These are phyloP conservation scores for Fusarium tricinctum DNA, from an alignment of 2,329 filamentous ascomycete genomes.

Conservation along the genomic window DNA sequence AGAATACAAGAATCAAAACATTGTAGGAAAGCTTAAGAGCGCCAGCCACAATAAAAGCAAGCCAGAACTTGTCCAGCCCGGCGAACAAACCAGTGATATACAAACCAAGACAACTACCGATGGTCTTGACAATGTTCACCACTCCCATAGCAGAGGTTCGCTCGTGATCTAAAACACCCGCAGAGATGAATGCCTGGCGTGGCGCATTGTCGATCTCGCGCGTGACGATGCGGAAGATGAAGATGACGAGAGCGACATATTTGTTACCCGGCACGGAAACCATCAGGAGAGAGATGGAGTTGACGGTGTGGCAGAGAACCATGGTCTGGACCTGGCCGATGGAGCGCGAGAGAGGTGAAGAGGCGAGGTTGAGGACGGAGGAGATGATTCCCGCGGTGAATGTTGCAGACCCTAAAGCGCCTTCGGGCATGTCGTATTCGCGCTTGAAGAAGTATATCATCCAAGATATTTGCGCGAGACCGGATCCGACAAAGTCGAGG, in stretches of 20 bases:
- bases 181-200: constrained; percentile 41
- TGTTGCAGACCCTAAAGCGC: constrained; percentile 37
- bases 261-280: constrained; percentile 41
- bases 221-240: constrained; percentile 44
- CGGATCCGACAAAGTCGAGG: constrained; percentile 43
- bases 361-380: constrained; percentile 42
- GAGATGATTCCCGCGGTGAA: constrained; percentile 45
- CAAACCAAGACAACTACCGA: constrained; percentile 41
- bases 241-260: constrained; percentile 37
- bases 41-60: constrained; percentile 43
- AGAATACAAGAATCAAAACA: constrained; percentile 42
- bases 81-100: constrained; percentile 42
- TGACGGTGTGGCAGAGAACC: constrained; percentile 44
- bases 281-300: constrained; percentile 39
- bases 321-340: constrained; percentile 45
- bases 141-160: constrained; percentile 46
- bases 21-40: constrained; percentile 39
- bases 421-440: constrained; percentile 44
- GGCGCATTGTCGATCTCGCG: constrained; percentile 44
- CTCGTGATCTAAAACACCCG: constrained; percentile 39
- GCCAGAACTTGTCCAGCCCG: constrained; percentile 40
- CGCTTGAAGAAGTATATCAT: constrained; percentile 47
- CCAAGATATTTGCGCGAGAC: constrained; percentile 45
- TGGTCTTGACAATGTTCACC: constrained; percentile 45
- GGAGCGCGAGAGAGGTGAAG: constrained; percentile 30